Base-by-base conservation (phyloP, 805 yeast genomes). In the Yamadazyma philogaea region DNA sequence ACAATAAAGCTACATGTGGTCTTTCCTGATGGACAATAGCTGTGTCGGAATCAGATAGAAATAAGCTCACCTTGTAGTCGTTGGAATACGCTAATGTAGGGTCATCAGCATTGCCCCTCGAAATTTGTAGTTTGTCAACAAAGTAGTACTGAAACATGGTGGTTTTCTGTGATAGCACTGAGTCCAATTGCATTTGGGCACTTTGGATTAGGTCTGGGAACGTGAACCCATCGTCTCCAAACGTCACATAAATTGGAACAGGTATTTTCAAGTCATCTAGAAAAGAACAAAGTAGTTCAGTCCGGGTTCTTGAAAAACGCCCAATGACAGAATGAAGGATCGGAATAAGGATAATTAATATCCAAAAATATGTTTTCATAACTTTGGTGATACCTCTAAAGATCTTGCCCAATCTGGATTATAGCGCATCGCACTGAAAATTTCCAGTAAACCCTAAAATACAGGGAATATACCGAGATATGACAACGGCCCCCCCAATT, bases 141-240 rank as follows among this genome's bases (percentile, higher is more conserved):
- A 49, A 34, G 3, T 26, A 30, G 27, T 37, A 46, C 3, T 34
- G 18, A 20, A 44, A 47, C 11, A 10, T 30, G 16, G 28, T 17
- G 28, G 40, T 34, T n/a, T 32, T 14, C 22, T 34, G 6, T 18
- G 24, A 8, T 3, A 39, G 14, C n/a, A 12, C 32, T 16, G 31
- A 11, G 40, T 68, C 63, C 5, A 68, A 40, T 50, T 70, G 75
- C 0, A 44, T 10, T 41, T 69, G 73, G 3, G 64, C 46, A 4
- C 75, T 88, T 33, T 69, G 69, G 1, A 73, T 75, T 15, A 88
- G 54, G 57, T 88, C 96, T 0, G 91, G 90, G 50, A 82, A 81
- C 14, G 63, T 59, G 48, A 79, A 70, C 1, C 75, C 77, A 8
- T 70, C 48, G 45, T 67, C 66, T 6, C 65, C 65, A 44, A 58